These are phyloP conservation scores for Cryphonectria radicalis DNA, from an alignment of 2,329 filamentous ascomycete genomes.

Conservation along the genomic window DNA sequence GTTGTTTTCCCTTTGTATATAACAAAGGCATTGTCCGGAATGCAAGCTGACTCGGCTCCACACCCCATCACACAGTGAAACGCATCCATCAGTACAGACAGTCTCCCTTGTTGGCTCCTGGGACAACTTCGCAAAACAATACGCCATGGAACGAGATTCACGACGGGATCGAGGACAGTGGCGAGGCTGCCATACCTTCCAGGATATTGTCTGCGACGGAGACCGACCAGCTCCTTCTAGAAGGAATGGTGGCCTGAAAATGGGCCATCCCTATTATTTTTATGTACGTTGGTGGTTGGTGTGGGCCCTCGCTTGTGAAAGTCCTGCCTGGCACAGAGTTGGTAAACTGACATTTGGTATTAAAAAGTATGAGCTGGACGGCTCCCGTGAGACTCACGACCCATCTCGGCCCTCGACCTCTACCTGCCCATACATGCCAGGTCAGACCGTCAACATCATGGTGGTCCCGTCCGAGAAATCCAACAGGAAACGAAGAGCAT, in stretches of 20 bases:
- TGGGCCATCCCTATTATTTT: conserved; percentile 95
- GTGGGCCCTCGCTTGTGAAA: conserved; percentile 14
- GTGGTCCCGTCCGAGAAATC: conserved; percentile 75
- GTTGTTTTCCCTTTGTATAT: conserved; percentile 13
- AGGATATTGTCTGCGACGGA: conserved; percentile 83
- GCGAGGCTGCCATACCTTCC: conserved; percentile 86
- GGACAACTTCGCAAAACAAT: conserved; percentile 86
- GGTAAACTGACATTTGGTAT: conserved; percentile 45
- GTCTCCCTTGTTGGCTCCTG: conserved; percentile 89
- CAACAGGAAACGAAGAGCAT: conserved; percentile 65
- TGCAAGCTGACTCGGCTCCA: conserved; percentile 14
- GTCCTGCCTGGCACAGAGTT: conserved; percentile 25
- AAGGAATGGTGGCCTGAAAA: conserved; percentile 80
- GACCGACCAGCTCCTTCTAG: conserved; percentile 57
- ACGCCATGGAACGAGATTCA: conserved; percentile 80
- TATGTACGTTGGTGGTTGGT: conserved; percentile 65
- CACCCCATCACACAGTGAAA: conserved; percentile 51
- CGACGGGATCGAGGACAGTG: conserved; percentile 77
- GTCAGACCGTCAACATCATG: conserved; percentile 84
- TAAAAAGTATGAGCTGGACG: conserved; percentile 80
- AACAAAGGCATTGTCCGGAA: conserved; percentile 19
- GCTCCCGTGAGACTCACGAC: conserved; percentile 77
- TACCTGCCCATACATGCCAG: conserved; percentile 82
- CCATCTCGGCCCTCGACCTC: conserved; percentile 73
- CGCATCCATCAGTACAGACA: conserved; percentile 63